Percentiles rank a stretch among this genome's conserved stretches.
phyloP scores from a whole-genome alignment of 2,329 filamentous ascomycete species.

The Botryotinia globosa region DNA sequence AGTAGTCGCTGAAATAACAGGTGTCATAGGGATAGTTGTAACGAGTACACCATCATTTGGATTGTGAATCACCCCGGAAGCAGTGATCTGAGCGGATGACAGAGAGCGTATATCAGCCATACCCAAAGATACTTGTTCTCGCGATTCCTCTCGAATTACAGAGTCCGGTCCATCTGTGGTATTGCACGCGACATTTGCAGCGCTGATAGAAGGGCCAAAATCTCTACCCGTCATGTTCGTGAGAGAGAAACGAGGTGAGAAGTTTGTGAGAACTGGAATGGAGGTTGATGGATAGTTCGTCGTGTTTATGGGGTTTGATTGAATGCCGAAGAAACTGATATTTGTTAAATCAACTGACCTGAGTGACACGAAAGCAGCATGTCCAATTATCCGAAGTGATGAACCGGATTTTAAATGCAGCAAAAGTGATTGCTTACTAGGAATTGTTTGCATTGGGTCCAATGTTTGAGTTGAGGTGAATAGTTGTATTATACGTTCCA shows the following conservation, averaged over 20 bases:
- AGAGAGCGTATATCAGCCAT: neutral
- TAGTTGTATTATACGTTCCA: slow-evolving; percentile 3
- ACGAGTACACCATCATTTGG: neutral
- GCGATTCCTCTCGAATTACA: slow-evolving; percentile 10
- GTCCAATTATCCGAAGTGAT: neutral
- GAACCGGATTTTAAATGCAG: neutral
- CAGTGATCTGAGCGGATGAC: slow-evolving; percentile 12
- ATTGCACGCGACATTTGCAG: slow-evolving; percentile 8
- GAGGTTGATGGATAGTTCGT: slow-evolving; percentile 10
- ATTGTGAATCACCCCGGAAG: slow-evolving; percentile 7
- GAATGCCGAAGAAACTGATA: slow-evolving; percentile 20
- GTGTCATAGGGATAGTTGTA: slow-evolving; percentile 5
- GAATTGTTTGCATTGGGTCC: slow-evolving; percentile 18
- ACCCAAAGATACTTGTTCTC: slow-evolving; percentile 13
- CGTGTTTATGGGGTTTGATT: slow-evolving; percentile 3
- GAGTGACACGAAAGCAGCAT: neutral
- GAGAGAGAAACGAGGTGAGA: slow-evolving; percentile 18
- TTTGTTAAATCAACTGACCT: neutral
- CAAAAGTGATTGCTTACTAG: neutral
- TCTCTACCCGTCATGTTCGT: slow-evolving; percentile 16
- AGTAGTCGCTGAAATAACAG: neutral
- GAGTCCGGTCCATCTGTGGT: slow-evolving; percentile 8
- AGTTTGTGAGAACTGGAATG: slow-evolving; percentile 15
- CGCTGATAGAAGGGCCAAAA: slow-evolving; percentile 9
- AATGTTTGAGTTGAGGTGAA: slow-evolving; percentile 8